These are phyloP conservation scores for Colletotrichum gloeosporioides DNA, from an alignment of 2,329 filamentous ascomycete species.

Conservation along the genomic window DNA sequence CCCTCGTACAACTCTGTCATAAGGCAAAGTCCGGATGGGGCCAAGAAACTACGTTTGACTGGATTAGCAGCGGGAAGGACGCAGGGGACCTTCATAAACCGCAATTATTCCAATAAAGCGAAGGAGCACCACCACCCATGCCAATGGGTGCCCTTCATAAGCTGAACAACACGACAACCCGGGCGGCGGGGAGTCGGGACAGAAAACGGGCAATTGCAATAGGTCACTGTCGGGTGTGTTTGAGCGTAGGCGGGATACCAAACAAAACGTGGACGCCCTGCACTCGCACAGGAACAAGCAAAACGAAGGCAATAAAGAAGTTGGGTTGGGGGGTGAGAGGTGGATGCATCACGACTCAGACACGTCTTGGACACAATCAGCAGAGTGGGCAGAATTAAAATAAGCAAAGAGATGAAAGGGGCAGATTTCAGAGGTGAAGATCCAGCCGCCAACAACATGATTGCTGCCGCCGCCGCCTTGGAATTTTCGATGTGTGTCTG, in stretches of 20 bases:
- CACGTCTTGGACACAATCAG: not conserved
- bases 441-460: not conserved
- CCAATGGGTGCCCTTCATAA: not conserved
- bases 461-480: not conserved
- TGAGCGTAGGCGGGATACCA: not conserved
- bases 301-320: not conserved
- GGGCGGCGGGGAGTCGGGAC: not conserved
- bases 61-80: not conserved
- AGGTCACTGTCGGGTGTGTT: not conserved
- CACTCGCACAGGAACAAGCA: not conserved
- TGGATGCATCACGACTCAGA: conserved; percentile 18
- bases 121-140: not conserved
- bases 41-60: not conserved
- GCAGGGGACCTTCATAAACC: not conserved
- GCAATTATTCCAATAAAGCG: not conserved
- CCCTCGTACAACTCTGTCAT: not conserved
- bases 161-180: not conserved
- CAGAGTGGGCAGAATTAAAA: not conserved
- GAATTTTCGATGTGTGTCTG: not conserved
- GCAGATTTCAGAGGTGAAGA: not conserved
- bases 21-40: not conserved
- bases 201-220: not conserved
- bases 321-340: not conserved
- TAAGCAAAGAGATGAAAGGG: conserved; percentile 14
- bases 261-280: conserved; percentile 10